Base-by-base conservation (phyloP, 139 green algal species). In the Mesostigma viride region DNA sequence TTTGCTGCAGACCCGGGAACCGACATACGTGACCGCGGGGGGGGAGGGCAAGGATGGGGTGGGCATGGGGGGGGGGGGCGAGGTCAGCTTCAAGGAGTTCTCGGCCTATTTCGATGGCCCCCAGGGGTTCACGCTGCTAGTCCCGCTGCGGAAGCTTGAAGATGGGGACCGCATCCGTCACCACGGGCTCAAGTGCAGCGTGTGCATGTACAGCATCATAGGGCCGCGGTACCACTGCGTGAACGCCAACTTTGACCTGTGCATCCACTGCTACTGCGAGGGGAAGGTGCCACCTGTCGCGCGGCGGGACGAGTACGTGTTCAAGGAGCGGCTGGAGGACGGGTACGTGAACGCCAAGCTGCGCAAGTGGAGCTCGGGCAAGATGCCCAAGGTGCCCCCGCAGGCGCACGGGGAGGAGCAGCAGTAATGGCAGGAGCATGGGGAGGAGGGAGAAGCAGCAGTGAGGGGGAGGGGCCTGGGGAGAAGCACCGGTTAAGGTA, bases 251-350 rank as follows among this genome's bases (percentile, higher is more conserved):
- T 76, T 76, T 51, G 31, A 57, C 33, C 40, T 76, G 20, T 76
- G 62, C 11, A 35, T 26, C n/a, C 33, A 46, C 4, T 72, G 69
- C 45, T 76, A 71, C 51, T 48, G 69, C 51, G 69, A 76, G 56
- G 28, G 69, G 2, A 76, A 76, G 32, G 64, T 72, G 27, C 69
- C 62, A n/a, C n/a, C n/a, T n/a, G n/a, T n/a, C n/a, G n/a, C n/a
- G n/a, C n/a, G n/a, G n/a, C n/a, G n/a, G n/a, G n/a, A n/a, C n/a
- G n/a, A n/a, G n/a, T n/a, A n/a, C n/a, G n/a, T n/a, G n/a, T n/a
- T n/a, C n/a, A n/a, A n/a, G n/a, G n/a, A n/a, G n/a, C n/a, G n/a
- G n/a, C n/a, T n/a, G n/a, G n/a, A n/a, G n/a, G n/a, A n/a, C n/a
- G n/a, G n/a, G n/a, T n/a, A n/a, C n/a, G n/a, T n/a, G n/a, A n/a